These are phyloP conservation scores for Rhinocladiella similis DNA, from an alignment of 2,329 filamentous ascomycete genomes.

Conservation along the genomic window DNA sequence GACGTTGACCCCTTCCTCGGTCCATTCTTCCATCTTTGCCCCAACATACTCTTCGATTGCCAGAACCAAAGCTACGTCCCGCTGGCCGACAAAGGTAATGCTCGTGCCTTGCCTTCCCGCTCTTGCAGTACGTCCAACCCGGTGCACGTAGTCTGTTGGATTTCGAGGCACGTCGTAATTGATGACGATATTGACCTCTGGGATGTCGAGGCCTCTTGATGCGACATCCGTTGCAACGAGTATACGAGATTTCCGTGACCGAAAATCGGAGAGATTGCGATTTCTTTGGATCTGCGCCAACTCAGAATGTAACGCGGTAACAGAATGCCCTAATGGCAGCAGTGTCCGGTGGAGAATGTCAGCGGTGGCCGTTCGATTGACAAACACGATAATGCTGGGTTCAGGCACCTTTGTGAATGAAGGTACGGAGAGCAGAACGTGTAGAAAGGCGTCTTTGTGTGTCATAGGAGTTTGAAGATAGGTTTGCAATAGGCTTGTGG, in stretches of 20 bases:
- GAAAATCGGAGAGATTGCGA: conserved; percentile 87
- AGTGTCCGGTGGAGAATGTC: conserved; percentile 87
- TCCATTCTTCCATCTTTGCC: conserved; percentile 80
- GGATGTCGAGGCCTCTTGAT: conserved; percentile 91
- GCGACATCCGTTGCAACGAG: conserved; percentile 95
- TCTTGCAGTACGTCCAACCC: conserved; percentile 91
- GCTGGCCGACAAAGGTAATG: conserved; percentile 86
- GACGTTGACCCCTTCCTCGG: conserved; percentile 90
- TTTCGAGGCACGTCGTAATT: conserved; percentile 97
- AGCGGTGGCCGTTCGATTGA: conserved; percentile 86
- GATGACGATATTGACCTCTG: conserved; percentile 82
- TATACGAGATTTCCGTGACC: conserved; percentile 82
- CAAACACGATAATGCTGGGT: conserved; percentile 88
- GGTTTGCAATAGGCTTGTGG: conserved; percentile 75
- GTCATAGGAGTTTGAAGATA: conserved; percentile 88
- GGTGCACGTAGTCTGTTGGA: conserved; percentile 95
- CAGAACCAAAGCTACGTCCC: conserved; percentile 86
- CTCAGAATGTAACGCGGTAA: conserved; percentile 86
- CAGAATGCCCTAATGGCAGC: conserved; percentile 80
- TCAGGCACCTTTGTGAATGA: conserved; percentile 17
- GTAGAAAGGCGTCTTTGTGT: conserved; percentile 92
- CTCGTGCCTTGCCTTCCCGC: conserved; percentile 81
- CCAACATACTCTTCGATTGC: conserved; percentile 82
- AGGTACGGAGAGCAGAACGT: conserved; percentile 66
- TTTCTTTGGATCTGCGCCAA: conserved; percentile 82